phyloP scores from a whole-genome alignment of 345 rosid genomes.

The Aegle marmelos region DNA sequence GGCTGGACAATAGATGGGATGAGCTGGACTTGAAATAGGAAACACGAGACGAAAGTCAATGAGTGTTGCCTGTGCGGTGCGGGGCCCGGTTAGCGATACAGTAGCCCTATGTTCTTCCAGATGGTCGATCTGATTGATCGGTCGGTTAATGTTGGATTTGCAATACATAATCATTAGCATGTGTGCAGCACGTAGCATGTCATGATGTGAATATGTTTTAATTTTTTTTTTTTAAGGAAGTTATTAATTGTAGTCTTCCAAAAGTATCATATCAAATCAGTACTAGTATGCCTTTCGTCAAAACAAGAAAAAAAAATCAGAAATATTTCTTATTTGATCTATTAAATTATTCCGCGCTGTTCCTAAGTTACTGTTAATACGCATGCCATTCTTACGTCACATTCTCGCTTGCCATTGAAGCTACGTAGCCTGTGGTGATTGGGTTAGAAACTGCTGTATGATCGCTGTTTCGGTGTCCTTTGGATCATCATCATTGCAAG shows the following conservation, averaged over 20 bases:
- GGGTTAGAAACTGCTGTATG: too few relatives aligned
- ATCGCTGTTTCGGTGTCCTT: too few relatives aligned
- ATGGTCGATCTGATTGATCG: not conserved
- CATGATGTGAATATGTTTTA: not conserved
- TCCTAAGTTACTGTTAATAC: not conserved
- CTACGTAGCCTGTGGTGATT: too few relatives aligned
- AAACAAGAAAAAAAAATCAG: too few relatives aligned
- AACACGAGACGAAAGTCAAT: constrained; percentile 64
- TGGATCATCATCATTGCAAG: too few relatives aligned
- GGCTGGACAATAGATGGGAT: too few relatives aligned
- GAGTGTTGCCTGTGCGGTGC: constrained; percentile 38
- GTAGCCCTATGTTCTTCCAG: too few relatives aligned
- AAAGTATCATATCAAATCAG: not conserved
- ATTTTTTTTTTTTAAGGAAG: not conserved
- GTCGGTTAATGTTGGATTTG: not conserved
- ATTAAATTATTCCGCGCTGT: too few relatives aligned
- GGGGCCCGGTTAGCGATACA: too few relatives aligned
- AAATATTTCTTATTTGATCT: not conserved
- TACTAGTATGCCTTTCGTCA: too few relatives aligned
- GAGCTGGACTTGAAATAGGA: not conserved
- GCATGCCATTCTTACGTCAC: not conserved
- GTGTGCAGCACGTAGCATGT: not conserved
- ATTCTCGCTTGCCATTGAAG: too few relatives aligned
- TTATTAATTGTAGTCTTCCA: not conserved
- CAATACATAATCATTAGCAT: not conserved